Base-by-base conservation (phyloP, 1,284 basidiomycete genomes). In the Gomphus sp. region DNA sequence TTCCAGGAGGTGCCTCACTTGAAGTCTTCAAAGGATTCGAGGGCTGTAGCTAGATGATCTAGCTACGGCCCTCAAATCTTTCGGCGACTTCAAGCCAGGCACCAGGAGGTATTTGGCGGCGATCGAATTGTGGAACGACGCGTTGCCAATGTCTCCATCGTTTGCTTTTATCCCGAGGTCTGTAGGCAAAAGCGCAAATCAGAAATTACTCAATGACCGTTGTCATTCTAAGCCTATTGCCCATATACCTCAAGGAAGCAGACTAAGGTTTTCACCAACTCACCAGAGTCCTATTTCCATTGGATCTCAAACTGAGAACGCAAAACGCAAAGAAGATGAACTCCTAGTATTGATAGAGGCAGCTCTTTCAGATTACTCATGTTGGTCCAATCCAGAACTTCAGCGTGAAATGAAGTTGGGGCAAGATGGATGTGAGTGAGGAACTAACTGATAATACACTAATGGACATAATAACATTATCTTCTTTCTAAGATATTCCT, bases 361-460 rank as follows among this genome's bases (percentile, higher is more conserved):
- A 16, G 53, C 45, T 16, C 34, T 61, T 16, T 61, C 60, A 18
- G 52, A 59, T 37, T 59, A 59, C 48, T 47, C 45, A 9, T 14
- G 49, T 18, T 61, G 52, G 57, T 45, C 33, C 14, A 41, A 55
- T 52, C 34, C 36, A 25, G 36, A 44, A 5, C 48, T 61, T 5
- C 34, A 52, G 14, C 28, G 18, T 22, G 47, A 45, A 12, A 55
- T 59, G 43, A 52, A 55, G 31, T 25, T 22, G 10, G 52, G 44
- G 6, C 43, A 62, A 31, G 63, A 64, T 14, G 64, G 64, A 55
- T 66, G 64, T 66, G 41, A 56, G 63, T 61, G n/a, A 3, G 14
- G 25, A 16, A 37, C 33, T 25, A 16, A 37, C 33, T 25, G n/a
- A 22, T 37, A 43, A 49, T n/a, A 39, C 54, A 16, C 10, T 39